Conservation (phyloP, 2,329 filamentous ascomycete species). For the Colletotrichum musicola region DNA sequence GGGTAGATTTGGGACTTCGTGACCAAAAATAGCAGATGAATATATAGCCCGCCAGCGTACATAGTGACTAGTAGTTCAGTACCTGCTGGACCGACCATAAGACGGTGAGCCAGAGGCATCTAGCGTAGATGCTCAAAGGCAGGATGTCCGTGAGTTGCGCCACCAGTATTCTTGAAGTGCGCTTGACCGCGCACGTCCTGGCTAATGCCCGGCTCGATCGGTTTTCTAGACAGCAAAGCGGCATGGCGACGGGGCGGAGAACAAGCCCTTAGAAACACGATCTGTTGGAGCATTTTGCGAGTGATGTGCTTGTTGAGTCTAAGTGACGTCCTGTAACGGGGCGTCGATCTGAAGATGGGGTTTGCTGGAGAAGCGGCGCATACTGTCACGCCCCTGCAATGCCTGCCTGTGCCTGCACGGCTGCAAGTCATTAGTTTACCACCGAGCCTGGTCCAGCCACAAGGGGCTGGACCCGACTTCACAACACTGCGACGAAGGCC, state of each 20-base stretch:
- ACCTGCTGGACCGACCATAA: too few species aligned
- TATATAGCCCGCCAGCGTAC: not conserved
- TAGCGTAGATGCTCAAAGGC: too few species aligned
- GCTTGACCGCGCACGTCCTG: not conserved
- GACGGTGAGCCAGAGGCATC: too few species aligned
- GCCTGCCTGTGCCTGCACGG: too few species aligned
- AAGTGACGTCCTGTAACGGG: not conserved
- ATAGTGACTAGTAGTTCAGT: not conserved
- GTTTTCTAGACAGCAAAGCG: not conserved
- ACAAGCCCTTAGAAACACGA: not conserved
- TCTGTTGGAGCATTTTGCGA: not conserved
- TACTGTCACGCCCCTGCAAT: too few species aligned
- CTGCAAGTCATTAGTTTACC: too few species aligned
- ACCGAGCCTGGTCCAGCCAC: too few species aligned
- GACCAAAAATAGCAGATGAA: conserved; percentile 9
- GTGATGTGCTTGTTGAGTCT: not conserved
- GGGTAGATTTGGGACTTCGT: not conserved
- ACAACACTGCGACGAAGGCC: too few species aligned
- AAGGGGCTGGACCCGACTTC: too few species aligned
- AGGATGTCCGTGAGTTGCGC: conserved; percentile 15
- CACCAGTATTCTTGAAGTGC: not conserved
- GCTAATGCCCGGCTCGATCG: not conserved
- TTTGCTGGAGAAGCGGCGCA: too few species aligned
- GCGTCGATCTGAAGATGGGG: conserved; percentile 5
- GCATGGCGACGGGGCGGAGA: not conserved